A percentile compares a stretch with the other conserved stretches of the same genome.
Evolutionary conservation across 352 stramenopile genomes (phyloP).

Genomic region (Globisporangium mamillatum): DNA sequence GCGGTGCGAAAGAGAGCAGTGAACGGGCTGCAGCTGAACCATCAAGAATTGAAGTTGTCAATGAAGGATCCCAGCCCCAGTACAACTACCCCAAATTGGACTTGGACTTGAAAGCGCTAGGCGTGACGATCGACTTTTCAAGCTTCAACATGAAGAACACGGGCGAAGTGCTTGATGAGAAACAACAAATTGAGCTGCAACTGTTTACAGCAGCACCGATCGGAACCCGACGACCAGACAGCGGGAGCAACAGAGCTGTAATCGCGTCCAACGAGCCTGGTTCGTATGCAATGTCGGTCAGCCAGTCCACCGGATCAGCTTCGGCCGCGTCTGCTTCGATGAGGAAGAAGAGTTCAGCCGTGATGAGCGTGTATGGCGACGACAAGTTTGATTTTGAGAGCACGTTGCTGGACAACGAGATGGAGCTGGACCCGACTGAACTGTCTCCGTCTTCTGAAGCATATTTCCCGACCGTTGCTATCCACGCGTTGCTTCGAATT

Average conservation of each 20-base stretch:
- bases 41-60: neutral
- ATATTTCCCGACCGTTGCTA: constrained; percentile 97
- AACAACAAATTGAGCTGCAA: constrained; percentile 85
- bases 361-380: constrained; percentile 24
- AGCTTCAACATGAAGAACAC: constrained; percentile 53
- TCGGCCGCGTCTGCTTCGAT: constrained; percentile 20
- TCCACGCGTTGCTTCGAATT: constrained; percentile 95
- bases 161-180: constrained; percentile 74
- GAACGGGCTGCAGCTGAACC: constrained; percentile 5
- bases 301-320: constrained; percentile 19
- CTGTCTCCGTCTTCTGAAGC: constrained; percentile 83
- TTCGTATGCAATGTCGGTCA: constrained; percentile 21
- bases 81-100: constrained; percentile 46
- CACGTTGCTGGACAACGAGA: constrained; percentile 54
- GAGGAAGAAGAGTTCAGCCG: constrained; percentile 21
- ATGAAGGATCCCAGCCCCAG: constrained; percentile 22
- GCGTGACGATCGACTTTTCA: constrained; percentile 47
- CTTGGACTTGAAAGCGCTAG: constrained; percentile 61
- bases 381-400: constrained; percentile 72
- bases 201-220: constrained; percentile 85
- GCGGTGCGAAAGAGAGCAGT: constrained; percentile 14
- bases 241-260: constrained; percentile 13
- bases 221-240: constrained; percentile 61
- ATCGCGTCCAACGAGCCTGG: constrained; percentile 3
- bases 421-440: constrained; percentile 63